Conservation (phyloP, 495 filamentous ascomycete species). For the Hypoxylon lienhwacheense region DNA sequence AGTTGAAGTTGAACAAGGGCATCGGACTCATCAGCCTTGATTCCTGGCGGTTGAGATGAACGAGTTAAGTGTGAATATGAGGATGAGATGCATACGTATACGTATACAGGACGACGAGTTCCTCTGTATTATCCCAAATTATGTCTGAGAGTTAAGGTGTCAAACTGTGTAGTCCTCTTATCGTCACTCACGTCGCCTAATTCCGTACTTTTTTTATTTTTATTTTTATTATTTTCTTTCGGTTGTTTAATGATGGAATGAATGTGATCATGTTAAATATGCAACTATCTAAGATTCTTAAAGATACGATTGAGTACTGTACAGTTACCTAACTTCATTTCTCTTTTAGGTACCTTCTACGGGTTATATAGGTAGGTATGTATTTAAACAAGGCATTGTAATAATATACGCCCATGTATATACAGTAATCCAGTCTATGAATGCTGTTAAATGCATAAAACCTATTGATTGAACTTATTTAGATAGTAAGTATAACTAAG, state of each 20-base stretch:
- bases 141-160: too few species aligned
- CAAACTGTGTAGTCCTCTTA: constrained; percentile 5
- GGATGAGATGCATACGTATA: constrained; percentile 6
- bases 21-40: background rate
- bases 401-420: too few species aligned
- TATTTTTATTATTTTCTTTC: background rate
- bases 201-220: constrained; percentile 1
- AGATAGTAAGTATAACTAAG: too few species aligned
- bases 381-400: too few species aligned
- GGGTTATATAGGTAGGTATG: background rate
- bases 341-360: constrained; percentile 8
- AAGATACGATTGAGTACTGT: too few species aligned
- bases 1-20: background rate
- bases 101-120: constrained; percentile 1
- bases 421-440: too few species aligned
- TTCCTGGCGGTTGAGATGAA: background rate
- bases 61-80: constrained; percentile 2
- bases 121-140: background rate
- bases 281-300: background rate
- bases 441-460: too few species aligned
- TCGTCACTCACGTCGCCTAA: constrained; percentile 4
- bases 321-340: too few species aligned
- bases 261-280: constrained; percentile 4
- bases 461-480: too few species aligned
- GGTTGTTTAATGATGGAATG: constrained; percentile 10